phyloP scores from a whole-genome alignment of 495 filamentous ascomycete genomes.

The Apiosordaria backusii region DNA sequence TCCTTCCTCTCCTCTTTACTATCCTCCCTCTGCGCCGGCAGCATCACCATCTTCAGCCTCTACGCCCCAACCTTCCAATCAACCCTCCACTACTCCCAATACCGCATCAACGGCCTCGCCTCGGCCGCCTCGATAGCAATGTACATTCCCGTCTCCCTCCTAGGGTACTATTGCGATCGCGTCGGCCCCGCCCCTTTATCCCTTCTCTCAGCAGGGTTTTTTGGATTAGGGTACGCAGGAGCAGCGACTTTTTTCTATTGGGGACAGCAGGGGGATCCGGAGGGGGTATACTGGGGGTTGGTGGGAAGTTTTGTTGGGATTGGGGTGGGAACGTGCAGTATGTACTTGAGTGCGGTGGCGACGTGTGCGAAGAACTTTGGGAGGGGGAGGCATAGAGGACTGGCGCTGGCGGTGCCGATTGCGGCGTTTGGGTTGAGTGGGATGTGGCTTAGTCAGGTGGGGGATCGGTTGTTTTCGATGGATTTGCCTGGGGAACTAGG shows the following conservation, averaged over 20 bases:
- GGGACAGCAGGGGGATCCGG: conserved; percentile 58
- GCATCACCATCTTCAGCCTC: conserved; percentile 82
- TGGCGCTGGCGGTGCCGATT: conserved; percentile 88
- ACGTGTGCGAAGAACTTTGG: conserved; percentile 98
- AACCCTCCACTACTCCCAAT: conserved; percentile 78
- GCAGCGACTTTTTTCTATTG: conserved; percentile 52
- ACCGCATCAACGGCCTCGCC: conserved; percentile 83
- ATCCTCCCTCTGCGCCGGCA: conserved; percentile 70
- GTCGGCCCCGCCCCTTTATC: conserved; percentile 72
- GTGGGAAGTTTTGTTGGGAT: conserved; percentile 74
- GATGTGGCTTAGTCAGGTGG: conserved; percentile 92
- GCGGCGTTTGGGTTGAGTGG: conserved; percentile 88
- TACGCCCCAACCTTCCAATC: conserved; percentile 87
- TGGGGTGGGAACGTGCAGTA: conserved; percentile 75
- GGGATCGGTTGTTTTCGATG: conserved; percentile 71
- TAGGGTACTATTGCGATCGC: conserved; percentile 88
- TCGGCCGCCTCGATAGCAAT: conserved; percentile 79
- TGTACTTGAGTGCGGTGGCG: conserved; percentile 85
- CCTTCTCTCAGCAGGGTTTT: conserved; percentile 64
- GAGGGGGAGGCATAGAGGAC: conserved; percentile 75
- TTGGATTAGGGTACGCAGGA: conserved; percentile 76
- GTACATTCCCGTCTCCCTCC: conserved; percentile 85
- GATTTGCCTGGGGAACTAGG: conserved; percentile 53
- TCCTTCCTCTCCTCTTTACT: conserved; percentile 43
- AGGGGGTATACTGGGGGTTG: conserved; percentile 72